Evolutionary conservation across 2,329 filamentous ascomycete genomes (phyloP), one percentile per base, ranked within the genome.

Genomic region (Aspergillus eucalypticola): DNA sequence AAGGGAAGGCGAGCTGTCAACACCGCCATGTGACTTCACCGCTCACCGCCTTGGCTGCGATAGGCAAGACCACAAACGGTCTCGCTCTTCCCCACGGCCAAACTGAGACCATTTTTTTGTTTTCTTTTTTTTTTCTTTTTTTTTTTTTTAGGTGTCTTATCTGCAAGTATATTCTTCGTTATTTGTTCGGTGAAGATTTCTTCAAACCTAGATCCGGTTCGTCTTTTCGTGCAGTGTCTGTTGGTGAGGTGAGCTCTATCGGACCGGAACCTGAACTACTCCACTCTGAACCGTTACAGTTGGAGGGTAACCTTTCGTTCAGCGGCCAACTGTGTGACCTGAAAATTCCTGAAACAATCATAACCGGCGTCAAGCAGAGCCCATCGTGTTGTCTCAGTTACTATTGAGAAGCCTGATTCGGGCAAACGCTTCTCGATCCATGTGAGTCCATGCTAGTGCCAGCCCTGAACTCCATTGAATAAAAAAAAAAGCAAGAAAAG

Each of bases 1-100:
- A 50, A 50, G 10, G 46, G 25, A 50, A 50, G 46, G 46, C 46
- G 46, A 50, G 46, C 27, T 50, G 66, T 69, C 67, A 65, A 67
- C 62, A 62, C 60, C 66, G 60, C 66, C 70, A 71, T 74, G 67
- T 67, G 71, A 71, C 69, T 69, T 71, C 68, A 67, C 67, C 65
- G 67, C 48, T 65, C 60, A 67, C 66, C 66, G 66, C 64, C 63
- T 64, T 60, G 29, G 27, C 41, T 42, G 38, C 39, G 48, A 51
- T 60, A 50, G 53, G 35, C 52, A 41, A 41, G 35, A 25, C 41
- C 42, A 25, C 21, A 21, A 41, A 54, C n/a, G 23, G 19, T 8
- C 25, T 50, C 25, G 8, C 17, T 27, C 17, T 29, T 17, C 8
- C 46, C 46, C 25, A 27, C 15, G 46, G 46, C 17, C 46, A 50